These are phyloP conservation scores for Anthracocystis walkeri DNA, from an alignment of 1,284 basidiomycete genomes.

Conservation along the genomic window DNA sequence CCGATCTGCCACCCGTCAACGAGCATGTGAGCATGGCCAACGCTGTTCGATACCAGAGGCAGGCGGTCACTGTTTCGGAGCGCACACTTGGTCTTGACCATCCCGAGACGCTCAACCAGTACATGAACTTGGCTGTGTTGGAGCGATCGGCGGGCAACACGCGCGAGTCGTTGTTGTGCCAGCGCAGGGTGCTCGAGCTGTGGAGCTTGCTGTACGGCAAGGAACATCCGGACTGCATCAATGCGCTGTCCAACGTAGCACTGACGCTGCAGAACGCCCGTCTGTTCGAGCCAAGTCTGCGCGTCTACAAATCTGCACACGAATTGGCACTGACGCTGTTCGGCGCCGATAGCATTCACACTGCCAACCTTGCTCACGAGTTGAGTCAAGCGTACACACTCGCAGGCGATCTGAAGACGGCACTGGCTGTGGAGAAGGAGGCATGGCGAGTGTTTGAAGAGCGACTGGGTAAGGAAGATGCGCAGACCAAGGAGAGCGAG, in stretches of 20 bases:
- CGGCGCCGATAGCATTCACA: slow-evolving; percentile 66
- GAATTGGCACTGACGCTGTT: slow-evolving; percentile 59
- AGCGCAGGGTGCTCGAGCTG: slow-evolving; percentile 73
- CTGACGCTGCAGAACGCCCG: slow-evolving; percentile 62
- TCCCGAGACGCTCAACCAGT: slow-evolving; percentile 73
- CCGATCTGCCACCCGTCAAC: slow-evolving; percentile 44
- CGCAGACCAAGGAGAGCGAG: slow-evolving; percentile 65
- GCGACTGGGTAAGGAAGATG: slow-evolving; percentile 66
- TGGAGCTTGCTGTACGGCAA: slow-evolving; percentile 73
- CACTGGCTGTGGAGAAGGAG: slow-evolving; percentile 65
- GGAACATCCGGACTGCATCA: slow-evolving; percentile 72
- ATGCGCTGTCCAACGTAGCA: slow-evolving; percentile 71
- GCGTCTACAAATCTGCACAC: slow-evolving; percentile 60
- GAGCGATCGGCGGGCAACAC: slow-evolving; percentile 71
- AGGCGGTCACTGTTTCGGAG: slow-evolving; percentile 74
- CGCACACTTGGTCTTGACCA: slow-evolving; percentile 74
- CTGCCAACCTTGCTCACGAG: slow-evolving; percentile 67
- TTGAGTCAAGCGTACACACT: slow-evolving; percentile 66
- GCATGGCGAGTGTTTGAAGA: slow-evolving; percentile 64
- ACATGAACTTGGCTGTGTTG: slow-evolving; percentile 74
- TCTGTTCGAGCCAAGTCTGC: slow-evolving; percentile 55
- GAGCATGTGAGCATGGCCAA: slow-evolving; percentile 70
- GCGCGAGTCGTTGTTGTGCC: slow-evolving; percentile 71
- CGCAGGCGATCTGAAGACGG: slow-evolving; percentile 64
- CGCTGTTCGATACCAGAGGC: slow-evolving; percentile 73